phyloP scores from a whole-genome alignment of 1,284 basidiomycete species.

The Stygiomarasmius scandens region DNA sequence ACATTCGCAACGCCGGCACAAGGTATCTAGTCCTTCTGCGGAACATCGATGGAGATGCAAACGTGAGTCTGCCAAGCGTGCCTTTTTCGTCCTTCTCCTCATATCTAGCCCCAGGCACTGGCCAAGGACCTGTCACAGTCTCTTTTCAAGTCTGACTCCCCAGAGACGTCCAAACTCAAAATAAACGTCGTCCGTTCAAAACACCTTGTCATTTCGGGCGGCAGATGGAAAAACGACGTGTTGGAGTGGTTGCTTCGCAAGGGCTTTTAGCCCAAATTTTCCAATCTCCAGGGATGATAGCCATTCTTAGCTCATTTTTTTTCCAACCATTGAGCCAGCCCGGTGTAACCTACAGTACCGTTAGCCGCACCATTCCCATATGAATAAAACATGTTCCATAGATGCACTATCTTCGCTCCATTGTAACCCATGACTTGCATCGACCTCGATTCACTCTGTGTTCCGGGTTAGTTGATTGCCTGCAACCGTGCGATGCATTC shows the following conservation, averaged over 20 bases:
- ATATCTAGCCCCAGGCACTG: slow-evolving; percentile 43
- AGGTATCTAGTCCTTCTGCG: slow-evolving; percentile 49
- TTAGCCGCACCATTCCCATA: slow-evolving; percentile 6
- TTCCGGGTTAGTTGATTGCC: slow-evolving; percentile 5
- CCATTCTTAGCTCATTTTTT: slow-evolving; percentile 1
- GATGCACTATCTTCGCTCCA: slow-evolving; percentile 1
- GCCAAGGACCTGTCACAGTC: slow-evolving; percentile 50
- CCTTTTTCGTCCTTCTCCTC: slow-evolving; percentile 8
- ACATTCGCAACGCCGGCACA: slow-evolving; percentile 65
- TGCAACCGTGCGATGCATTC: slow-evolving; percentile 11
- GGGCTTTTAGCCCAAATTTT: slow-evolving; percentile 49
- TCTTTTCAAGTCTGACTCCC: slow-evolving; percentile 48
- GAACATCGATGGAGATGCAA: slow-evolving; percentile 44
- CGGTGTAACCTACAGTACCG: background rate
- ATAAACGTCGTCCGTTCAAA: slow-evolving; percentile 47
- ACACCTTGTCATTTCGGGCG: slow-evolving; percentile 59
- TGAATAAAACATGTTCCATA: slow-evolving; percentile 2
- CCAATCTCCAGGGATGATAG: slow-evolving; percentile 1
- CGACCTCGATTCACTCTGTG: background rate
- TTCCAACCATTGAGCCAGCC: background rate
- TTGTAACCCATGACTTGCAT: slow-evolving; percentile 8
- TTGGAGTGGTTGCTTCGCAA: slow-evolving; percentile 57
- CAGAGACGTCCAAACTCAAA: slow-evolving; percentile 49
- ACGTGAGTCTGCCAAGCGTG: slow-evolving; percentile 30
- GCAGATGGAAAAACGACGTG: slow-evolving; percentile 60